Percentiles rank a stretch among this genome's conserved stretches.
These are phyloP conservation scores for Globisporangium apiculatum DNA, from an alignment of 352 stramenopile genomes.

Conservation along the genomic window DNA sequence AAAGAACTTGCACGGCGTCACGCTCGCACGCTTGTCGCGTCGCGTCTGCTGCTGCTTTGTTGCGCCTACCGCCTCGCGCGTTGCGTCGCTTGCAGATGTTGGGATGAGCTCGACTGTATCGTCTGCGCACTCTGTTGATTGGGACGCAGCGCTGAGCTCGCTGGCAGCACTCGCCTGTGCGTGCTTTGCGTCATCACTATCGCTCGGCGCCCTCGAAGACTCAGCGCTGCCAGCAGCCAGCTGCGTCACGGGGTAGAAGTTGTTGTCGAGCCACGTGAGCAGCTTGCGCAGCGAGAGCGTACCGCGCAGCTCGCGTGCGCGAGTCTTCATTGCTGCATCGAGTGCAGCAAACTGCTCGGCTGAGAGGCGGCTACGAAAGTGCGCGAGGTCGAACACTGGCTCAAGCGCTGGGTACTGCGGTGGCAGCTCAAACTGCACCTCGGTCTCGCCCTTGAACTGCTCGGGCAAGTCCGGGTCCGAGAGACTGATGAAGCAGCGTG, in stretches of 20 bases:
- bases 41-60: background rate
- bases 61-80: background rate
- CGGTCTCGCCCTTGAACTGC: slow-evolving; percentile 46
- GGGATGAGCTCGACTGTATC: no score
- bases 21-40: slow-evolving; percentile 4
- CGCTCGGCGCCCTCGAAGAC: background rate
- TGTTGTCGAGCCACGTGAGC: slow-evolving; percentile 83
- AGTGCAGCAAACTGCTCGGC: slow-evolving; percentile 26
- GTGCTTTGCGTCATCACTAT: slow-evolving; percentile 3
- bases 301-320: slow-evolving; percentile 34
- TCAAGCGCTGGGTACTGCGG: slow-evolving; percentile 37
- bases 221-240: background rate
- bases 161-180: slow-evolving; percentile 5
- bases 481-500: slow-evolving; percentile 47
- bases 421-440: slow-evolving; percentile 48
- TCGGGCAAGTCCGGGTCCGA: slow-evolving; percentile 54
- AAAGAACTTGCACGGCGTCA: slow-evolving; percentile 41
- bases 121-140: no score
- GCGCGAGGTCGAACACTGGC: slow-evolving; percentile 38
- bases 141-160: background rate
- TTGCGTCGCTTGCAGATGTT: no score
- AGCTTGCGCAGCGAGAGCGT: slow-evolving; percentile 55
- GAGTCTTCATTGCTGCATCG: slow-evolving; percentile 25
- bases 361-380: slow-evolving; percentile 42
- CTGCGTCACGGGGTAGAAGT: slow-evolving; percentile 33